These are phyloP conservation scores for Effrenium voratum DNA, from an alignment of 73 alveolate species.

Conservation along the genomic window DNA sequence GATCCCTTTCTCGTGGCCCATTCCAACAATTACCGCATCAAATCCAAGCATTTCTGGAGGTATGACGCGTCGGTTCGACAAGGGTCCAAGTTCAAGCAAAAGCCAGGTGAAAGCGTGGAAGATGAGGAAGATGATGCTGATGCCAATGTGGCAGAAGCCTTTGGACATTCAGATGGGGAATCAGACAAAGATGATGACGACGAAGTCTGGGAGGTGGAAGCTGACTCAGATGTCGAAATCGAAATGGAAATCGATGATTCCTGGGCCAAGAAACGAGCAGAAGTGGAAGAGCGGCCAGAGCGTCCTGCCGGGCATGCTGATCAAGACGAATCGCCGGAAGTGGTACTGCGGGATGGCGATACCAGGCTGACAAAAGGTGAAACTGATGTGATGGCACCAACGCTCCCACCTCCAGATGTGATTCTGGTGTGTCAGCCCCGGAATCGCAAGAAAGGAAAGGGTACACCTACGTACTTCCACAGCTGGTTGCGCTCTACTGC, in stretches of 20 bases:
- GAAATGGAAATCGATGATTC: constrained; percentile 65
- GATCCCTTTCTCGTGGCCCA: constrained; percentile 75
- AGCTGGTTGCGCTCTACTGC: constrained; percentile 90
- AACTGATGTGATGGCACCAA: constrained; percentile 43
- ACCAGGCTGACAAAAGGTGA: constrained; percentile 55
- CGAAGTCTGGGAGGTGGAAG: constrained; percentile 43
- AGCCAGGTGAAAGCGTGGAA: background rate
- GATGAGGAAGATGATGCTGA: constrained; percentile 52
- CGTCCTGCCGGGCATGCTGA: background rate
- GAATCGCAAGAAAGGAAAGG: constrained; percentile 72
- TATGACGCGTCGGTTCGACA: background rate
- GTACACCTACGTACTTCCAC: constrained; percentile 68
- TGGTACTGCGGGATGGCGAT: constrained; percentile 53
- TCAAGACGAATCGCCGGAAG: constrained; percentile 10
- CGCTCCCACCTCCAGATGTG: constrained; percentile 93
- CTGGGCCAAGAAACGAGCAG: constrained; percentile 33
- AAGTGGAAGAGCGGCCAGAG: background rate
- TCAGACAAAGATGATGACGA: background rate
- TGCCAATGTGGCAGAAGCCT: constrained; percentile 85
- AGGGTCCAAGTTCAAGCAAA: background rate
- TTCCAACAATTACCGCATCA: constrained; percentile 67
- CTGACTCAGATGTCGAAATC: constrained; percentile 52
- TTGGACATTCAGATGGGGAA: constrained; percentile 58
- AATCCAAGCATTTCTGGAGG: constrained; percentile 72
- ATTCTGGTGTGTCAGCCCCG: constrained; percentile 79